These are phyloP conservation scores for Solanum sparsipilum DNA, from an alignment of 257 asterid species.

Conservation along the genomic window DNA sequence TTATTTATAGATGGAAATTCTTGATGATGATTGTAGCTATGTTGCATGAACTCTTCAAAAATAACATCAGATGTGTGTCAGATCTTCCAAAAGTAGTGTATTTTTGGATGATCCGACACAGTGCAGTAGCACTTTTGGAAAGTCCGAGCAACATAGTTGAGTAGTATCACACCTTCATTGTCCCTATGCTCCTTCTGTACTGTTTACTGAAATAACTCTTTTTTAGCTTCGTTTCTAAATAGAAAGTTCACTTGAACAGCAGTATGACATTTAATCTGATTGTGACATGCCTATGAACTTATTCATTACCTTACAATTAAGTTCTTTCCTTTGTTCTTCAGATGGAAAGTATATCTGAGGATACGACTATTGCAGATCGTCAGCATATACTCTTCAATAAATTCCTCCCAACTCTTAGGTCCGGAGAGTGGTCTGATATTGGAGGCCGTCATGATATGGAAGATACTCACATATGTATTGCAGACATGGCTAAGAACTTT, in stretches of 20 bases:
- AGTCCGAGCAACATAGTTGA: background rate
- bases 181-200: background rate
- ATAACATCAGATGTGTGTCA: background rate
- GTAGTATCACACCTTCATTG: background rate
- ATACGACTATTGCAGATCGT: slow-evolving; percentile 33
- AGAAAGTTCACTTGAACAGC: background rate
- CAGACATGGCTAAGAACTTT: slow-evolving; percentile 54
- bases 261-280: background rate
- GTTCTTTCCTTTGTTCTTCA: slow-evolving; percentile 7
- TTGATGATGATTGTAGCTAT: background rate
- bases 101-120: background rate
- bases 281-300: background rate
- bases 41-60: background rate
- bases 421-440: slow-evolving; percentile 79
- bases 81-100: background rate
- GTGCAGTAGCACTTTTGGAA: background rate
- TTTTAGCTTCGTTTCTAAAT: background rate
- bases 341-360: slow-evolving; percentile 79
- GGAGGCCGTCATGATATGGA: slow-evolving; percentile 76
- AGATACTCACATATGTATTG: slow-evolving; percentile 80
- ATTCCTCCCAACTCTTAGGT: slow-evolving; percentile 60
- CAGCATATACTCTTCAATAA: slow-evolving; percentile 19
- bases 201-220: background rate
- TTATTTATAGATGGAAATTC: background rate
- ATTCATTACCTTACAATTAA: background rate